Evolutionary conservation across 2,329 filamentous ascomycete genomes (phyloP).

Genomic region (Xylaria sp.): DNA sequence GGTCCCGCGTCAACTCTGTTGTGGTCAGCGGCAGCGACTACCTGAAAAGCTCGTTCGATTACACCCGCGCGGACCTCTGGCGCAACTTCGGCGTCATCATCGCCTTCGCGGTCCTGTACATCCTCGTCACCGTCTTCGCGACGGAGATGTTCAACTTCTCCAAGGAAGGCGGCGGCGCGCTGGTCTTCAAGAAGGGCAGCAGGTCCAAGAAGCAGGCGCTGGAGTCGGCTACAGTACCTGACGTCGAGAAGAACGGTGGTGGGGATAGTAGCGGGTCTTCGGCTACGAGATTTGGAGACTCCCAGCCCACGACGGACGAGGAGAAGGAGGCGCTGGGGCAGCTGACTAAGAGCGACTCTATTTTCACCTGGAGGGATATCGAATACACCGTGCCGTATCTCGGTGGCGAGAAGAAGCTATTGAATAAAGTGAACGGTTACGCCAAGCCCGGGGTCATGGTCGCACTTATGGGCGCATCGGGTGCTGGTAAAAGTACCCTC

Average conservation of each 20-base stretch:
- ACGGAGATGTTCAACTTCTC: constrained; percentile 70
- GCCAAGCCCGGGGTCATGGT: constrained; percentile 80
- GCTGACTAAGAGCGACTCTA: constrained; percentile 60
- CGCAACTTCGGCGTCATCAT: constrained; percentile 79
- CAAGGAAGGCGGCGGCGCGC: constrained; percentile 64
- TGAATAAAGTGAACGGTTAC: constrained; percentile 74
- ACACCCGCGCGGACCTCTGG: constrained; percentile 64
- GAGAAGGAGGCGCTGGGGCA: constrained; percentile 44
- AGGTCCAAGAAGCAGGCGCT: constrained; percentile 58
- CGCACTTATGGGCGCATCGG: constrained; percentile 79
- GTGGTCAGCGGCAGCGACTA: constrained; percentile 60
- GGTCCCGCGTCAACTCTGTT: constrained; percentile 50
- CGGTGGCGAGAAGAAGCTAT: constrained; percentile 60
- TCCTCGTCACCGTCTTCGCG: constrained; percentile 70
- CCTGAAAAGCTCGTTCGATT: constrained; percentile 55
- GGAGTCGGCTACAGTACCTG: constrained; percentile 45
- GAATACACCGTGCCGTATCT: constrained; percentile 74
- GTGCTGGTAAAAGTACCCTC: constrained; percentile 82
- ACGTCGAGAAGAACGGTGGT: constrained; percentile 59
- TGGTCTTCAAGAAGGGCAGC: constrained; percentile 72
- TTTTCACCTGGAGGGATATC: constrained; percentile 73
- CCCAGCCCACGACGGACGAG: constrained; percentile 23
- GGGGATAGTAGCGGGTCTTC: constrained; percentile 33
- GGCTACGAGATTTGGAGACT: constrained; percentile 14
- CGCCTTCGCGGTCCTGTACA: constrained; percentile 74